A percentile compares a stretch with the other conserved stretches of the same genome.
Conservation (phyloP, 768 basidiomycete genomes). For the Tubosaeta brunneosetosa region DNA sequence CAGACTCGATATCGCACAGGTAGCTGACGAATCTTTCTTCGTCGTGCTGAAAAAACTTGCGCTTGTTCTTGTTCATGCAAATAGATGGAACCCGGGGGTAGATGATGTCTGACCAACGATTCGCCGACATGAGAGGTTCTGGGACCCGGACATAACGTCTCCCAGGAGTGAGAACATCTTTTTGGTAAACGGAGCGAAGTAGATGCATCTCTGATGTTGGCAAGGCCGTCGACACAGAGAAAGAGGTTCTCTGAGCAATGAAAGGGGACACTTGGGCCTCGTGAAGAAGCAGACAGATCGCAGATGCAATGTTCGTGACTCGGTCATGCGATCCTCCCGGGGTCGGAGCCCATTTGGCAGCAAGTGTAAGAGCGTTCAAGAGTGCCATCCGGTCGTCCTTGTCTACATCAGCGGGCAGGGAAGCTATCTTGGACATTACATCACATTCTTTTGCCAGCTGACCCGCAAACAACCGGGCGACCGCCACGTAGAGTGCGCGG, state of each 20-base stretch:
- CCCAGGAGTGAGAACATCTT: slow-evolving; percentile 55
- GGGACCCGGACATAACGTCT: slow-evolving; percentile 43
- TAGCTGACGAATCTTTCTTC: slow-evolving; percentile 54
- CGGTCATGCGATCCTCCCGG: slow-evolving; percentile 57
- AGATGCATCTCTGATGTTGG: slow-evolving; percentile 34
- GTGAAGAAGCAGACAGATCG: slow-evolving; percentile 53
- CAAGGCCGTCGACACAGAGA: slow-evolving; percentile 25
- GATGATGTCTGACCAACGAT: slow-evolving; percentile 52
- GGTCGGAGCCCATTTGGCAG: slow-evolving; percentile 68
- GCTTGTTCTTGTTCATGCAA: slow-evolving; percentile 58
- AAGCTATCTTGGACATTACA: slow-evolving; percentile 34
- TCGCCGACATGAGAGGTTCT: slow-evolving; percentile 59
- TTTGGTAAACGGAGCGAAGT: slow-evolving; percentile 55
- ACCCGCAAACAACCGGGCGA: slow-evolving; percentile 56
- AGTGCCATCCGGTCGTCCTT: slow-evolving; percentile 11
- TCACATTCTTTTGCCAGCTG: slow-evolving; percentile 47
- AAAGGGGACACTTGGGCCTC: slow-evolving; percentile 24
- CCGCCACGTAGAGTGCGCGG: slow-evolving; percentile 58
- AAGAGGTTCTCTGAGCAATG: slow-evolving; percentile 8
- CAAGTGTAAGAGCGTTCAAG: slow-evolving; percentile 43
- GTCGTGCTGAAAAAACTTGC: slow-evolving; percentile 55
- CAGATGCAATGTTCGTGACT: slow-evolving; percentile 60
- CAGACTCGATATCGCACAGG: slow-evolving; percentile 51
- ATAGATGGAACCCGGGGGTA: slow-evolving; percentile 58
- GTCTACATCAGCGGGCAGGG: slow-evolving; percentile 30